Conservation (phyloP, 306 rosid genomes). For the Casuarina equisetifolia region DNA sequence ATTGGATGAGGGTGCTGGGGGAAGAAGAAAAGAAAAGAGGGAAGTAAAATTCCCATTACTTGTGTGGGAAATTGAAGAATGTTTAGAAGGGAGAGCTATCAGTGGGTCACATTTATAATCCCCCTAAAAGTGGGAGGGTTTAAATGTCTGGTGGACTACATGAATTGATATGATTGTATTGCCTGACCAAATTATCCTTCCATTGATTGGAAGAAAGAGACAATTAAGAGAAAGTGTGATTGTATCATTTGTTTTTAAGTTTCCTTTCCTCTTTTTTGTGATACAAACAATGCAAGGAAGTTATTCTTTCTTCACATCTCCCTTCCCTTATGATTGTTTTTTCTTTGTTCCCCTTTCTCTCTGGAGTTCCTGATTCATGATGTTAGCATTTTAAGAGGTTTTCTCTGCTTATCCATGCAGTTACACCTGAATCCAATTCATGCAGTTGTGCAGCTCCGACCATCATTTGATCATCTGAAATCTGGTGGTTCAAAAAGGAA, state of each 20-base stretch:
- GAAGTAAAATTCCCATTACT: no score
- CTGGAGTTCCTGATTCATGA: neutral
- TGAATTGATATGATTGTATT: no score
- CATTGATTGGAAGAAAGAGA: neutral
- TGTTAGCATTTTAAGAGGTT: constrained; percentile 8
- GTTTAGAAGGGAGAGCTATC: neutral
- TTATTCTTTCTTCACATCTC: neutral
- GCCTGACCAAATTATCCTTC: neutral
- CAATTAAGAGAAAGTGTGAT: neutral
- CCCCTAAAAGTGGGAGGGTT: neutral
- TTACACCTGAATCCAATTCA: constrained; percentile 82
- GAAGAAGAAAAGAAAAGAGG: no score
- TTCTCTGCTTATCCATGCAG: constrained; percentile 54
- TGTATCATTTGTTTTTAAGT: neutral
- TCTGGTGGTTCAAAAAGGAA: constrained; percentile 61
- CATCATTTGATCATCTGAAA: constrained; percentile 61
- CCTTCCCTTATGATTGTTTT: neutral
- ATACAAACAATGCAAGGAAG: neutral
- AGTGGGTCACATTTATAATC: neutral
- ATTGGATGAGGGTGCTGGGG: no score
- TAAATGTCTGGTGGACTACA: no score
- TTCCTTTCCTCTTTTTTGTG: neutral
- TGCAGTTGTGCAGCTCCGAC: constrained; percentile 80
- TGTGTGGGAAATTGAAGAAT: neutral
- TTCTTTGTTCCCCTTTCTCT: neutral